Conservation (phyloP, 148 eudicot species). For the Rhododendron griersonianum region DNA sequence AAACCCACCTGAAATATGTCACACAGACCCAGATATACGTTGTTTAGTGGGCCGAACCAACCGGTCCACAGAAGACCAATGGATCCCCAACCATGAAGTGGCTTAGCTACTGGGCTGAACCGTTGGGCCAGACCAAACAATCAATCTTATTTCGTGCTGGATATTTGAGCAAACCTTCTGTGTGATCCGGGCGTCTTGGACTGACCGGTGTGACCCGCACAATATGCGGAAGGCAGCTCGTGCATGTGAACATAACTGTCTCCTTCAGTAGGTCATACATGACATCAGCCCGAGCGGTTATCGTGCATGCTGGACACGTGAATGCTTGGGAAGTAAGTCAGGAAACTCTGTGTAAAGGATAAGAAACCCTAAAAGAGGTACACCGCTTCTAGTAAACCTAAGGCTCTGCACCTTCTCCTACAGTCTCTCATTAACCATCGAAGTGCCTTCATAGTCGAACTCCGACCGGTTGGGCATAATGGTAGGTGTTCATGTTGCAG, state of each 20-base stretch:
- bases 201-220: neutral
- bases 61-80: neutral
- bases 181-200: neutral
- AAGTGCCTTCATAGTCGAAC: no score
- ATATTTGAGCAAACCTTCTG: neutral
- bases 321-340: no score
- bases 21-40: neutral
- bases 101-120: neutral
- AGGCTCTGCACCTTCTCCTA: no score
- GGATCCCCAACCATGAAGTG: neutral
- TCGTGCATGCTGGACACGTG: no score
- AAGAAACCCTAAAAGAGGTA: no score
- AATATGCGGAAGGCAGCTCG: neutral
- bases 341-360: no score
- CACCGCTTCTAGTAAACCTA: no score
- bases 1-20: neutral
- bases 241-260: neutral
- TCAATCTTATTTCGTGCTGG: neutral
- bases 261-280: no score
- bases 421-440: no score
- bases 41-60: neutral
- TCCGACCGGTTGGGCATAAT: no score
- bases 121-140: neutral
- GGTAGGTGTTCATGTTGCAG: no score
- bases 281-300: no score